Conservation (phyloP, 2,329 filamentous ascomycete genomes). For the Fonsecaea nubica region DNA sequence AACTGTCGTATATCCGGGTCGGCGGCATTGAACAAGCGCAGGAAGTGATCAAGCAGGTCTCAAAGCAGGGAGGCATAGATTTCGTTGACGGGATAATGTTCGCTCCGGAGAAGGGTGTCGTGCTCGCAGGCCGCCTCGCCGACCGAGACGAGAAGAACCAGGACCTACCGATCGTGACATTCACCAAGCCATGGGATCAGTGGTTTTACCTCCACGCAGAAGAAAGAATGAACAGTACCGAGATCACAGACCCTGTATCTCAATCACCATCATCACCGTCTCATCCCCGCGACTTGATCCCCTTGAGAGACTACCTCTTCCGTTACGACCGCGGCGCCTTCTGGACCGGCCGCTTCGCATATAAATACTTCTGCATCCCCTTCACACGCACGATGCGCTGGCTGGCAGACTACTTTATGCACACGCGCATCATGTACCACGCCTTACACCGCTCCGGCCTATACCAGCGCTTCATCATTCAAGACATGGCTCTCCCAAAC, state of each 20-base stretch:
- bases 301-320: conserved; percentile 49
- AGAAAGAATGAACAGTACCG: conserved; percentile 21
- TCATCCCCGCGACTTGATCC: conserved; percentile 40
- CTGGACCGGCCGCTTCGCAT: conserved; percentile 68
- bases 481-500: conserved; percentile 67
- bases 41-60: conserved; percentile 49
- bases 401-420: conserved; percentile 66
- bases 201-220: conserved; percentile 59
- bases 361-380: conserved; percentile 65
- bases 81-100: conserved; percentile 61
- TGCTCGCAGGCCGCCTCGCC: conserved; percentile 67
- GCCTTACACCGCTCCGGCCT: conserved; percentile 66
- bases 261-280: background rate
- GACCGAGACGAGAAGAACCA: conserved; percentile 47
- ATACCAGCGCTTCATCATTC: conserved; percentile 64
- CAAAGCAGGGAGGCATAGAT: conserved; percentile 49
- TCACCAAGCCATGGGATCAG: conserved; percentile 48
- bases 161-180: conserved; percentile 31
- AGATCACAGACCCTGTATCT: background rate
- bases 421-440: conserved; percentile 67
- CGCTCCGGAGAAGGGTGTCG: conserved; percentile 56
- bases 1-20: conserved; percentile 57
- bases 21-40: conserved; percentile 47
- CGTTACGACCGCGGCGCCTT: conserved; percentile 68
- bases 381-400: conserved; percentile 67